Conservation (phyloP, 176 grass and related monocot species). For the Guadua angustifolia region DNA sequence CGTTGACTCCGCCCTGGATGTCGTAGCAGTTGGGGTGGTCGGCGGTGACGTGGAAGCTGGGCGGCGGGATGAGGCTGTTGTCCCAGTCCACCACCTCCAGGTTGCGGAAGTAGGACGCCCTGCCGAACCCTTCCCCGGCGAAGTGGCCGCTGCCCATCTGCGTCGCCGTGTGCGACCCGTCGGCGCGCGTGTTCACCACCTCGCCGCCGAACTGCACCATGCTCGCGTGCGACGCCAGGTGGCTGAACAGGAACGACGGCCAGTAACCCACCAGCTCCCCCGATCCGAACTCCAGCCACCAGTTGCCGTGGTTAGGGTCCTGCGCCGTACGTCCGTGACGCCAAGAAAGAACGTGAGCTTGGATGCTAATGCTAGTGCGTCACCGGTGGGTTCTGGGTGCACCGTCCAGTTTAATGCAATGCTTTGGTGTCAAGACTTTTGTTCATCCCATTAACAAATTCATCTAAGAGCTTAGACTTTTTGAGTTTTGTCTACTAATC, state of each 20-base stretch:
- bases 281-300: slow-evolving; percentile 91
- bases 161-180: slow-evolving; percentile 69
- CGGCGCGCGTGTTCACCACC: slow-evolving; percentile 66
- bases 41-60: slow-evolving; percentile 70
- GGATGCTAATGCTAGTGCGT: background rate
- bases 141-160: slow-evolving; percentile 95
- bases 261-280: slow-evolving; percentile 85
- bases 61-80: slow-evolving; percentile 82
- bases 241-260: slow-evolving; percentile 87
- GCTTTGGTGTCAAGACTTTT: background rate
- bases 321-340: background rate
- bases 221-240: slow-evolving; percentile 74
- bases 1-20: slow-evolving; percentile 78
- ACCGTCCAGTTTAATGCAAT: background rate
- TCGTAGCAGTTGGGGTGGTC: slow-evolving; percentile 85
- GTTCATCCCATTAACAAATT: background rate
- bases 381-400: background rate
- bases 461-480: too few relatives aligned
- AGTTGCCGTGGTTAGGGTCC: slow-evolving; percentile 92
- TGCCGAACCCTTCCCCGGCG: slow-evolving; percentile 62
- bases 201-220: slow-evolving; percentile 98
- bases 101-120: slow-evolving; percentile 83
- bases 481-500: too few relatives aligned
- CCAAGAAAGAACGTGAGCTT: background rate
- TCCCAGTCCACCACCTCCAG: slow-evolving; percentile 87